Percentiles rank a stretch among this genome's conserved stretches.
phyloP scores from a whole-genome alignment of 2,329 filamentous ascomycete genomes.

The Hymenotorrendiella dingleyae region DNA sequence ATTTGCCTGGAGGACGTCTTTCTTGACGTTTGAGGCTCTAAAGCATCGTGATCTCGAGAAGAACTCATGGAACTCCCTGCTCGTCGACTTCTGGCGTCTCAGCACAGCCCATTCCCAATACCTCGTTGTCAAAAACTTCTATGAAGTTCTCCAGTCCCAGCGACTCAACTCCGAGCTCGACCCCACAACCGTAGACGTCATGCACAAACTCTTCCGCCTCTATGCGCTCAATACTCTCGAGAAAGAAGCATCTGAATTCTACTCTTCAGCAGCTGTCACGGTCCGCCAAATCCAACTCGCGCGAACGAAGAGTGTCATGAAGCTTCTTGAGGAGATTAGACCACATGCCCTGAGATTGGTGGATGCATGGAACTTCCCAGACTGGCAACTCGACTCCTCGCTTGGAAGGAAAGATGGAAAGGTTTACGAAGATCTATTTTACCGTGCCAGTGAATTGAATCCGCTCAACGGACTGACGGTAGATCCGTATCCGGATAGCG shows the following conservation, averaged over 20 bases:
- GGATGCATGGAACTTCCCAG: constrained; percentile 70
- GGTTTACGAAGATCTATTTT: constrained; percentile 74
- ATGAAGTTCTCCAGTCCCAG: constrained; percentile 56
- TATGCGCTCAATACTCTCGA: constrained; percentile 62
- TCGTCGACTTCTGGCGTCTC: constrained; percentile 73
- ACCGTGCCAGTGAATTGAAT: constrained; percentile 65
- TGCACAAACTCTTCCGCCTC: constrained; percentile 63
- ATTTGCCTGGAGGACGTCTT: constrained; percentile 70
- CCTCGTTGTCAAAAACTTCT: constrained; percentile 74
- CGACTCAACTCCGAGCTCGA: constrained; percentile 49
- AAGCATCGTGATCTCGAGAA: constrained; percentile 71
- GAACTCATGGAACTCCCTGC: constrained; percentile 69
- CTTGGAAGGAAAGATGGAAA: constrained; percentile 66
- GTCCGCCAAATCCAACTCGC: constrained; percentile 67
- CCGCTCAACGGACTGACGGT: constrained; percentile 67
- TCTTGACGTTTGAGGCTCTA: constrained; percentile 69
- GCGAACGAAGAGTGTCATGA: constrained; percentile 61
- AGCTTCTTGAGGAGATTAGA: constrained; percentile 63
- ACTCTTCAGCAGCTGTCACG: constrained; percentile 61
- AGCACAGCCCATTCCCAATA: constrained; percentile 72
- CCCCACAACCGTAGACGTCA: constrained; percentile 47
- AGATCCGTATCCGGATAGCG: constrained; percentile 63
- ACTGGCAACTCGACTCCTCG: constrained; percentile 70
- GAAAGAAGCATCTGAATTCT: constrained; percentile 66
- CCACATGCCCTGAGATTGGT: constrained; percentile 68